A percentile compares a stretch with the other conserved stretches of the same genome.
phyloP scores from a whole-genome alignment of 1,284 basidiomycete species.

The Rhodofomes roseus region DNA sequence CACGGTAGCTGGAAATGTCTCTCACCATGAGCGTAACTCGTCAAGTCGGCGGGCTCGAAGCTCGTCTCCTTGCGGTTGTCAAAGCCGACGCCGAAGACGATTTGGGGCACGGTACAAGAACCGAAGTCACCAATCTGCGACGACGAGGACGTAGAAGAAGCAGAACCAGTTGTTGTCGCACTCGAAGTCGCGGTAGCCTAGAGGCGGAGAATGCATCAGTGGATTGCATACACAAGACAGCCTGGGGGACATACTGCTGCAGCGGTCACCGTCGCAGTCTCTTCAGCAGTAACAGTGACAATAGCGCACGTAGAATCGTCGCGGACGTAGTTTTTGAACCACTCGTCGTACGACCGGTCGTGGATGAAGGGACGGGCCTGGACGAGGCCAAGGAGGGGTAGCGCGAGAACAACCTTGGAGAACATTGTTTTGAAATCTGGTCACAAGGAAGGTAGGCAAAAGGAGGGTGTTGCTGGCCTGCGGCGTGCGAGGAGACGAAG shows the following conservation, averaged over 20 bases:
- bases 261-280: background rate
- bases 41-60: conserved; percentile 45
- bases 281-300: conserved; percentile 1
- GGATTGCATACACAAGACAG: no score
- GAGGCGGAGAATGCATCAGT: no score
- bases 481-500: background rate
- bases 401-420: background rate
- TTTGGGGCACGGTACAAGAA: conserved; percentile 51
- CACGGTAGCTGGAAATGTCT: no score
- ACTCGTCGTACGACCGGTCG: background rate
- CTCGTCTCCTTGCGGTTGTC: conserved; percentile 55
- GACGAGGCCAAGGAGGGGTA: background rate
- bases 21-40: background rate
- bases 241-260: background rate
- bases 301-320: background rate
- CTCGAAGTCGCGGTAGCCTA: conserved; percentile 9
- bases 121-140: conserved; percentile 46
- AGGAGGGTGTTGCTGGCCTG: conserved; percentile 6
- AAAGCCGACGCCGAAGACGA: conserved; percentile 58
- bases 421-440: conserved; percentile 1
- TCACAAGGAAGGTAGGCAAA: background rate
- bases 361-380: background rate
- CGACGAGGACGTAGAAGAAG: conserved; percentile 21
- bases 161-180: conserved; percentile 15
- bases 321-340: background rate